Conservation (phyloP, 2,329 filamentous ascomycete genomes). For the Monilinia vaccinii-corymbosi region DNA sequence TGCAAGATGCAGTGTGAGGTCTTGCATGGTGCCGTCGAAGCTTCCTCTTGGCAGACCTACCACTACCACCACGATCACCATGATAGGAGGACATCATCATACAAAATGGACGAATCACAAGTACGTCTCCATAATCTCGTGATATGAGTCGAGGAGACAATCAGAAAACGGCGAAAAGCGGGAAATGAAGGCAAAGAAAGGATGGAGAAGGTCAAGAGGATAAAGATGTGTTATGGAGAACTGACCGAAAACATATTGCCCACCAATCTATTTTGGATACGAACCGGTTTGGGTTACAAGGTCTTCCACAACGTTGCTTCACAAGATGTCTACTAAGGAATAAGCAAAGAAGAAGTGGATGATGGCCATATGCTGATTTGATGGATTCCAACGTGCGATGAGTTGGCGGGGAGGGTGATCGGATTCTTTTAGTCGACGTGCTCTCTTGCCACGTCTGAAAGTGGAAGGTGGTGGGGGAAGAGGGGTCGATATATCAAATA, state of each 20-base stretch:
- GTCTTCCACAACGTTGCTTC: constrained; percentile 2
- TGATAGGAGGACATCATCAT: background rate
- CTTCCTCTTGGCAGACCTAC: constrained; percentile 1
- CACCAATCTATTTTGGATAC: constrained; percentile 5
- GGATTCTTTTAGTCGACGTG: background rate
- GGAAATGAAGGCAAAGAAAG: background rate
- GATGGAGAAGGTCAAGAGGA: background rate
- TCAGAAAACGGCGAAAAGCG: background rate
- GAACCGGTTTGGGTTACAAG: constrained; percentile 9
- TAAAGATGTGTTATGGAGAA: constrained; percentile 1
- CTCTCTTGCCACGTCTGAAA: constrained; percentile 4
- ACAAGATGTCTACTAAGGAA: background rate
- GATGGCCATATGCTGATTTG: background rate
- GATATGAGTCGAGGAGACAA: constrained; percentile 2
- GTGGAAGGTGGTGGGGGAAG: background rate
- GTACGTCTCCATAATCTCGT: constrained; percentile 1
- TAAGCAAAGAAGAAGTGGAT: background rate
- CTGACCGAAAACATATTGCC: constrained; percentile 18
- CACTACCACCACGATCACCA: background rate
- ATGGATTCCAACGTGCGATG: background rate
- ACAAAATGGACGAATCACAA: background rate
- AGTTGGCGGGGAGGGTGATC: background rate
- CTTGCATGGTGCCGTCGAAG: constrained; percentile 4
- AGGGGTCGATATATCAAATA: too few relatives aligned
- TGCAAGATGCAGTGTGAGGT: constrained; percentile 2